phyloP scores from a whole-genome alignment of 1,139 yeast species.

The Candida gigantensis region DNA sequence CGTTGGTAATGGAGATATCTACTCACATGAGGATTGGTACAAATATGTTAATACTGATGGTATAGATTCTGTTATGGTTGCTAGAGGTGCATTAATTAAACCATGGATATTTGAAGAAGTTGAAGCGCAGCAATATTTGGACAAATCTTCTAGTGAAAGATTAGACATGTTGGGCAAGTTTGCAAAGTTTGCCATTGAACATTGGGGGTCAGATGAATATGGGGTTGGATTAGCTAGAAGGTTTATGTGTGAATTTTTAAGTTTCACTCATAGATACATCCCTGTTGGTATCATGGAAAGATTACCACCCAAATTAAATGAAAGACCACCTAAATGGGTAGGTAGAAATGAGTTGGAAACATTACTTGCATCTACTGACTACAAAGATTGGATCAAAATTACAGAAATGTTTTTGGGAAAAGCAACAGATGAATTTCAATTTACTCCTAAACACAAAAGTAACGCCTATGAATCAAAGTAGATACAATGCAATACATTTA shows the following conservation, averaged over 20 bases:
- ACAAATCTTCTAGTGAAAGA: slow-evolving; percentile 87
- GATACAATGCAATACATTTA: background rate
- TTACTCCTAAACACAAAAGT: slow-evolving; percentile 93
- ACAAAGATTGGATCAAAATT: slow-evolving; percentile 92
- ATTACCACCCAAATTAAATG: slow-evolving; percentile 85
- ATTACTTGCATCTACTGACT: slow-evolving; percentile 78
- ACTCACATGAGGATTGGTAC: slow-evolving; percentile 86
- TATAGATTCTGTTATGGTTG: slow-evolving; percentile 94
- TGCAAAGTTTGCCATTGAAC: slow-evolving; percentile 82
- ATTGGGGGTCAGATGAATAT: slow-evolving; percentile 97
- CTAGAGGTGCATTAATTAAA: slow-evolving; percentile 95
- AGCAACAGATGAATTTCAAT: slow-evolving; percentile 70
- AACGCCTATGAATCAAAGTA: slow-evolving; percentile 56
- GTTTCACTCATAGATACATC: slow-evolving; percentile 90
- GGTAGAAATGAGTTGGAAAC: slow-evolving; percentile 97
- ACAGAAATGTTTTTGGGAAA: slow-evolving; percentile 96
- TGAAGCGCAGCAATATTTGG: slow-evolving; percentile 83
- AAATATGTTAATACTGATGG: slow-evolving; percentile 67
- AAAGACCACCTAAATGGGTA: slow-evolving; percentile 90
- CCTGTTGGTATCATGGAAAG: slow-evolving; percentile 92
- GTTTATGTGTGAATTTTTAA: slow-evolving; percentile 89
- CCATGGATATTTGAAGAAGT: slow-evolving; percentile 99
- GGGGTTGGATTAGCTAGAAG: slow-evolving; percentile 89
- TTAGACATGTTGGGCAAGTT: slow-evolving; percentile 70
- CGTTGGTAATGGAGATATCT: slow-evolving; percentile 93